A percentile compares a stretch with the other conserved stretches of the same genome.
phyloP scores from a whole-genome alignment of 176 grass and related monocot genomes.

The Rhynchospora breviuscula region DNA sequence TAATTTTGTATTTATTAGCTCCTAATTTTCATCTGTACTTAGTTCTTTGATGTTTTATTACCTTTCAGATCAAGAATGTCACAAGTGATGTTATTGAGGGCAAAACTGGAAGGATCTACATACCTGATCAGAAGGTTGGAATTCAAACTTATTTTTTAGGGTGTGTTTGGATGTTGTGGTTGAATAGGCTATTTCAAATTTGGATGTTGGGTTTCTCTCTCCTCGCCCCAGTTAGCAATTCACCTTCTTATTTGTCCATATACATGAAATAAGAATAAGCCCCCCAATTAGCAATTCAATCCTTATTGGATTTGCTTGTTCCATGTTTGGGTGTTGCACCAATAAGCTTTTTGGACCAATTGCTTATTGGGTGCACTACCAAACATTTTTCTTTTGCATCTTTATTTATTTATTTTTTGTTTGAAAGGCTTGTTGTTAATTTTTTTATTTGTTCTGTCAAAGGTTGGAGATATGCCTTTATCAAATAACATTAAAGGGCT shows the following conservation, averaged over 20 bases:
- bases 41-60: not conserved
- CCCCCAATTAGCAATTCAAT: too few species aligned
- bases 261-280: too few species aligned
- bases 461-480: conserved; percentile 63
- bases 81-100: conserved; percentile 44
- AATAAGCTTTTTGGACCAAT: too few species aligned
- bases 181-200: too few species aligned
- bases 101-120: conserved; percentile 64
- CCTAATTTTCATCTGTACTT: not conserved
- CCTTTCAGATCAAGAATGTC: conserved; percentile 83
- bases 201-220: too few species aligned
- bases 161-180: too few species aligned
- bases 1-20: conserved; percentile 1
- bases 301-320: too few species aligned
- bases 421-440: not conserved
- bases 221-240: too few species aligned
- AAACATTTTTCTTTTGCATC: not conserved
- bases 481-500: conserved; percentile 58
- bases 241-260: too few species aligned
- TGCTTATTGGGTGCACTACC: too few species aligned
- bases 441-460: conserved; percentile 10
- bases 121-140: conserved; percentile 70
- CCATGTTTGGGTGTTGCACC: too few species aligned
- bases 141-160: not conserved
- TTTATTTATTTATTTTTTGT: not conserved